These are phyloP conservation scores for Gonapodya prolifera DNA, from an alignment of 192 early-diverging fungal genomes.

Conservation along the genomic window DNA sequence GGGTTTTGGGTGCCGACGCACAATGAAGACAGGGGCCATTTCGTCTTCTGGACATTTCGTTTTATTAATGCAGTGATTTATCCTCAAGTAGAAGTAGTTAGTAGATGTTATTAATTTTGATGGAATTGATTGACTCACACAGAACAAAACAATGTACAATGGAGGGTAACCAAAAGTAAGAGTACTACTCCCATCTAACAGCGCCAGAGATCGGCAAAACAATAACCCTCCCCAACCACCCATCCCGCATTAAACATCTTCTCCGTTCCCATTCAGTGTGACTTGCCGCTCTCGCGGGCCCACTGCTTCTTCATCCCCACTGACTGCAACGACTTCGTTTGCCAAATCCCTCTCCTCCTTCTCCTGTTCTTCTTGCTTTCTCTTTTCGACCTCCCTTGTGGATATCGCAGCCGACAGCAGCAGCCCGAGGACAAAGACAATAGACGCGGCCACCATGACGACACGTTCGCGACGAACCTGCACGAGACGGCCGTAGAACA, in stretches of 20 bases:
- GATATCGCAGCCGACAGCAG: neutral
- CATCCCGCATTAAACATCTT: too few relatives aligned
- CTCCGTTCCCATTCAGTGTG: neutral
- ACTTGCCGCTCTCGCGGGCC: neutral
- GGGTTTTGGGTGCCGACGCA: neutral
- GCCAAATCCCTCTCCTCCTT: neutral
- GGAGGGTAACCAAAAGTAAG: too few relatives aligned
- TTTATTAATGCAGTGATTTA: too few relatives aligned
- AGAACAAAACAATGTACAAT: too few relatives aligned
- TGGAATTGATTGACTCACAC: too few relatives aligned
- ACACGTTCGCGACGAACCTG: neutral
- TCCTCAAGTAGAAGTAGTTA: too few relatives aligned
- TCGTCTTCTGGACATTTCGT: too few relatives aligned
- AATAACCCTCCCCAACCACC: too few relatives aligned
- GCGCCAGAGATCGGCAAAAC: too few relatives aligned
- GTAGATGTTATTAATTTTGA: too few relatives aligned
- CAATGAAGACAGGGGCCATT: too few relatives aligned
- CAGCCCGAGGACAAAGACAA: neutral
- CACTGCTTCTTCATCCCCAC: neutral
- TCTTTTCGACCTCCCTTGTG: neutral
- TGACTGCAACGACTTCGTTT: neutral
- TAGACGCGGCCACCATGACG: neutral
- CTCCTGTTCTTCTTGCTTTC: neutral
- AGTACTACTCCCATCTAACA: too few relatives aligned
- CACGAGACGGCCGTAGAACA: neutral